Conservation (phyloP, 164 flowering plant genomes). For the Piper betle region DNA sequence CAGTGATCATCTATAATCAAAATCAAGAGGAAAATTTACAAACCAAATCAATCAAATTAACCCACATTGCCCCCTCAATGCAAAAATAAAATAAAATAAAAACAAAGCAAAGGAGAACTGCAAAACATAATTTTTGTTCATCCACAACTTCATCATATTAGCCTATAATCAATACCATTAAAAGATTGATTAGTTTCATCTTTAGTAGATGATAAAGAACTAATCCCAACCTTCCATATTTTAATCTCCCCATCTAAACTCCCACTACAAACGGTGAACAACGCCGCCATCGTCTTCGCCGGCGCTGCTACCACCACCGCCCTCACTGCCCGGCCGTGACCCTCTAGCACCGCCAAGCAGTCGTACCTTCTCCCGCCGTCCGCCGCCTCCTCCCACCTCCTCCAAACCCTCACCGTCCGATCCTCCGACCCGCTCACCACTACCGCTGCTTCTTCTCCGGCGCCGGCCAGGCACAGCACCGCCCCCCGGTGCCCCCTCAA, state of each 20-base stretch:
- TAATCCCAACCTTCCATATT: constrained; percentile 41
- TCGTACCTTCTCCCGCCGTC: constrained; percentile 17
- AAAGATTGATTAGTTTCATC: too few species aligned
- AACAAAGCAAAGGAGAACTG: too few species aligned
- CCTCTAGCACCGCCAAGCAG: constrained; percentile 52
- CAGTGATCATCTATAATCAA: too few species aligned
- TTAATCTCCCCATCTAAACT: constrained; percentile 66
- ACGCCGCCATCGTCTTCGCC: constrained; percentile 11
- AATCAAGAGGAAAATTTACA: too few species aligned
- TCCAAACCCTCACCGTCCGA: constrained; percentile 84
- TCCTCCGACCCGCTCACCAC: constrained; percentile 86
- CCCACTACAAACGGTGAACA: constrained; percentile 45
- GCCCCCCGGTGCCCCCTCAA: constrained; percentile 66
- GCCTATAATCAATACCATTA: not conserved
- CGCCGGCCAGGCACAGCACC: constrained; percentile 48
- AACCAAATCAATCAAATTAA: too few species aligned
- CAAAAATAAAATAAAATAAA: too few species aligned
- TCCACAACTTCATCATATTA: not conserved
- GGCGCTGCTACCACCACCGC: constrained; percentile 54
- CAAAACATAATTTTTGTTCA: too few species aligned
- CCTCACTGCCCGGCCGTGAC: constrained; percentile 57
- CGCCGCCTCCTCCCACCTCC: constrained; percentile 15
- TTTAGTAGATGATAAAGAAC: not conserved
- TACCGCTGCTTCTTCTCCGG: constrained; percentile 23
- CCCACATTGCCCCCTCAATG: too few species aligned